phyloP scores from a whole-genome alignment of 768 basidiomycete species.

The Panellus pusillus region DNA sequence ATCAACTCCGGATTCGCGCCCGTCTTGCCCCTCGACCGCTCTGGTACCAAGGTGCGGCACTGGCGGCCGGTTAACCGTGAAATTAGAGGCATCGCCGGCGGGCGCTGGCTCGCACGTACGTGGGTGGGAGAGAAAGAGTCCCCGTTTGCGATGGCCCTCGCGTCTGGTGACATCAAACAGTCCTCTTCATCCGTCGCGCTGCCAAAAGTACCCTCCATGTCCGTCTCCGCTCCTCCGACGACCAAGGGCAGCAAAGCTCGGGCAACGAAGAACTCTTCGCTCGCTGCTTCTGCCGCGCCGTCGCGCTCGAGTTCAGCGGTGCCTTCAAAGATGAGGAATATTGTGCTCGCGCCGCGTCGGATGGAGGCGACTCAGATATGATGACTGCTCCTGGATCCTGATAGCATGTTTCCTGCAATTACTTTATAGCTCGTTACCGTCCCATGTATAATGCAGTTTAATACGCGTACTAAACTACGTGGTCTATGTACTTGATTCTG shows the following conservation, averaged over 20 bases:
- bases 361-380: conserved; percentile 52
- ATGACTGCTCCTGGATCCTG: conserved; percentile 30
- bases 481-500: not conserved
- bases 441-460: not conserved
- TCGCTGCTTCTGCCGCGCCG: conserved; percentile 49
- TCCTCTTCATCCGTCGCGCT: conserved; percentile 29
- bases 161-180: conserved; percentile 28
- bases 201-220: conserved; percentile 39
- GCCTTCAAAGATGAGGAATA: conserved; percentile 68
- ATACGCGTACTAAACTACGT: no score
- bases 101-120: conserved; percentile 75
- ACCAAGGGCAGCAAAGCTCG: conserved; percentile 44
- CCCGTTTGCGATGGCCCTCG: conserved; percentile 47
- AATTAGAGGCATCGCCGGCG: conserved; percentile 79
- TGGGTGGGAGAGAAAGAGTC: conserved; percentile 88
- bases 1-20: conserved; percentile 75
- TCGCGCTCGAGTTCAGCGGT: conserved; percentile 59
- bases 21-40: conserved; percentile 64
- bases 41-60: conserved; percentile 58
- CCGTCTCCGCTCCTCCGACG: conserved; percentile 47
- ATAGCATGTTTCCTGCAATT: conserved; percentile 4
- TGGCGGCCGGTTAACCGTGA: conserved; percentile 78
- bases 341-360: conserved; percentile 52
- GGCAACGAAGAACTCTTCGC: conserved; percentile 40
- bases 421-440: not conserved